Evolutionary conservation across 169 alveolate species (phyloP), one percentile per base, ranked within the genome.

Genomic region (Plasmodium coatneyi): DNA sequence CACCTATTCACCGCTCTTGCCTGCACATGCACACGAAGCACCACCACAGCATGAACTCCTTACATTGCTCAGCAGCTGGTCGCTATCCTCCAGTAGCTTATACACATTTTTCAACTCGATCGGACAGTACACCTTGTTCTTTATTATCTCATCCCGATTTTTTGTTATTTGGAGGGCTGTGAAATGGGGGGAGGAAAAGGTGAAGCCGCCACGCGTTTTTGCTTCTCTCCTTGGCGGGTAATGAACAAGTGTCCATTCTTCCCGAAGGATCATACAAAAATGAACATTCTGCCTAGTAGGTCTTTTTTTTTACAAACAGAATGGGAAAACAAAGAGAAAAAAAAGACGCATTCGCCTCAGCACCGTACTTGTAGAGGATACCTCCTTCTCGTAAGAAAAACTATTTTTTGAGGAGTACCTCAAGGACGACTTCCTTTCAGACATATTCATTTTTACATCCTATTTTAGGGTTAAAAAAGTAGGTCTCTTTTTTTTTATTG

Each of bases 81-180:
- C 92, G 32, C 92, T 84, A 9, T 84, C 92, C 71, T 84, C 92
- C 39, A 84, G 41, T 5, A 84, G 30, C 34, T 43, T 84, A 25
- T 84, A 84, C n/a, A 84, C 92, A 84, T 84, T 84, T 84, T 84
- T 84, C 56, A 84, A 32, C 28, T 84, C 92, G 49, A 84, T 84
- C 32, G 92, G 92, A 14, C 92, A 84, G 60, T 84, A 84, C 25
- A 84, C 92, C 78, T 84, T 84, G 56, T 84, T 84, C 78, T 84
- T 84, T 84, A 84, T 84, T 71, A 84, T 84, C 22, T 84, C 92
- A 72, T 84, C 83, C 78, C 92, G 30, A 34, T 84, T 84, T 84
- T 72, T 84, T 4, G 19, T 84, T 84, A 84, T 84, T 72, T 84
- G 92, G 25, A 41, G 39, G 36, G 78, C 92, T 84, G 80, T 7